Evolutionary conservation across 164 flowering plant species (phyloP), one percentile per base, ranked within the genome.

Genomic region (Nymphaea colorata): DNA sequence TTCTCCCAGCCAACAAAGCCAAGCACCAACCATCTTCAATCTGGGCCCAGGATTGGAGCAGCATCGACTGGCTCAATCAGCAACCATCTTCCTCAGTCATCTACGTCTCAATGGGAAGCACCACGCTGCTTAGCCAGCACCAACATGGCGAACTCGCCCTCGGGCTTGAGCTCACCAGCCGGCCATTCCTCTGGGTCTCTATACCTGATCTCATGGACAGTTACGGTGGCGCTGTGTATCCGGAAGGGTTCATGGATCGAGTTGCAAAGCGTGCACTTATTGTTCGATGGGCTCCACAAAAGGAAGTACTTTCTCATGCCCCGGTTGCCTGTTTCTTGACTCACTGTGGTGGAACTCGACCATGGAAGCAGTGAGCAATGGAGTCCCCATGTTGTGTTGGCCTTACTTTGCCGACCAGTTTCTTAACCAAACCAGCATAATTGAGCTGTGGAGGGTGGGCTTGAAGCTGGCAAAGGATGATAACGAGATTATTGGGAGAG

Each of bases 371-470:
- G 11, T 74, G 41, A 57, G 68, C 68, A 67, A 43, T 44, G 73
- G 72, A 5, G 76, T 74, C 6, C 73, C 71, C 15, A 63, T 74
- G 25, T 15, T 70, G 15, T 64, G 76, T 63, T 73, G 79, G 79
- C 76, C 79, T 43, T 68, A 70, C 71, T 68, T 67, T 61, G 69
- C 66, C 36, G 76, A 76, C 57, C 79, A 70, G 57, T 60, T 73
- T 69, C 25, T 67, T 2, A 67, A 73, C 53, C 15, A 57, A 43
- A 62, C 14, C 4, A 73, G 69, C 62, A 60, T 76, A 7, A 43
- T 64, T 62, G 70, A 76, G 41, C 10, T 72, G 42, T 76, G 73
- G 76, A 76, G 68, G 68, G 68, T 70, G 61, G 79, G 76, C 1
- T 55, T 70, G 67, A 57, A 44, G 12, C 53, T 76, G 57, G 41